These are phyloP conservation scores for Ogataea allantospora DNA, from an alignment of 805 yeast genomes.

Conservation along the genomic window DNA sequence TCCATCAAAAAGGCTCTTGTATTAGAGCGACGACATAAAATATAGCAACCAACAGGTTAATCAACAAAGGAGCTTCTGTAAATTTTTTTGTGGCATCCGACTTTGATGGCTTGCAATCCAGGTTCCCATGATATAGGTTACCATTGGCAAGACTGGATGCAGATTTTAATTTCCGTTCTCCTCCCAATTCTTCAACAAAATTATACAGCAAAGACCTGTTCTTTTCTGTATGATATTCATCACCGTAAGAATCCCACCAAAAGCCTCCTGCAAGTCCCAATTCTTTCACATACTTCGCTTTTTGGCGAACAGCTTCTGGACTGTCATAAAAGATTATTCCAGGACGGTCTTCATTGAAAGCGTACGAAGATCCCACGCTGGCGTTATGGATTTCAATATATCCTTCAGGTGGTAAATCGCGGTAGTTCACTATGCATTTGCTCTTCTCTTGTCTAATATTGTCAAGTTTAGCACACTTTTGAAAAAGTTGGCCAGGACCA, in stretches of 20 bases:
- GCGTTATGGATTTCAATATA: constrained; percentile 51
- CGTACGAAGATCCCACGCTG: constrained; percentile 51
- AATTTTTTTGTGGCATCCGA: background rate
- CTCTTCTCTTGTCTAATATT: constrained; percentile 11
- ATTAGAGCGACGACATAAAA: too few species aligned
- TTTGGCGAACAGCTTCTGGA: constrained; percentile 46
- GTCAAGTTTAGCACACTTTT: constrained; percentile 22
- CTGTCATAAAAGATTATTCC: constrained; percentile 68
- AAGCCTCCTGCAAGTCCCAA: constrained; percentile 74
- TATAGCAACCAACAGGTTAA: background rate
- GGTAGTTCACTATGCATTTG: constrained; percentile 26
- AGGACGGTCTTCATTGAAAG: constrained; percentile 39
- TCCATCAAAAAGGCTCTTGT: too few species aligned
- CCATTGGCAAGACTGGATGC: constrained; percentile 1
- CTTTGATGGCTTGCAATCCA: background rate
- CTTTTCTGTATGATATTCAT: constrained; percentile 35
- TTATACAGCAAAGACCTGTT: constrained; percentile 42
- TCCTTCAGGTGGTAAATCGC: constrained; percentile 24
- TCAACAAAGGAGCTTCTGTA: background rate
- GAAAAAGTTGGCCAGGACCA: constrained; percentile 14
- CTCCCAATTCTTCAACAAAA: constrained; percentile 43
- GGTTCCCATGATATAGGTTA: constrained; percentile 8
- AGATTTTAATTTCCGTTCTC: constrained; percentile 9
- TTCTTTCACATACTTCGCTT: constrained; percentile 56
- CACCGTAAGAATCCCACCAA: constrained; percentile 96